A percentile compares a stretch with the other conserved stretches of the same genome.
Conservation (phyloP, 768 basidiomycete species). For the Leucosporidium yakuticum region DNA sequence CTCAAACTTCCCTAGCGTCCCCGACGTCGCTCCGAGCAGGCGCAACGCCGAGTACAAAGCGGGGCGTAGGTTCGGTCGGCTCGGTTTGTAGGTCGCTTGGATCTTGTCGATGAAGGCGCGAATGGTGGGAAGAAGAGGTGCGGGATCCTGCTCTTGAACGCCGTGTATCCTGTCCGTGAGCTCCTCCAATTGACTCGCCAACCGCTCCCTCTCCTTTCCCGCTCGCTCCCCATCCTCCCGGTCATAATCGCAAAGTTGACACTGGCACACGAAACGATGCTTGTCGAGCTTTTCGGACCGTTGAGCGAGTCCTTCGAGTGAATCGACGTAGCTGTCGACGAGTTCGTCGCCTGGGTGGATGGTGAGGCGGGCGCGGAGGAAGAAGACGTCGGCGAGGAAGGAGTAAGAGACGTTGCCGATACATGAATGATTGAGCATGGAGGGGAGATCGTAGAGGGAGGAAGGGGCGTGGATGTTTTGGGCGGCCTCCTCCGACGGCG, state of each 20-base stretch:
- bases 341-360: conserved; percentile 71
- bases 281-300: conserved; percentile 41
- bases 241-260: conserved; percentile 63
- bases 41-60: conserved; percentile 17
- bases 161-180: background rate
- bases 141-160: background rate
- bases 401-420: conserved; percentile 70
- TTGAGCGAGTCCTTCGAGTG: conserved; percentile 41
- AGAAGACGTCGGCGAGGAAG: conserved; percentile 70
- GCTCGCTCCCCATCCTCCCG: conserved; percentile 33
- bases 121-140: background rate
- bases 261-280: conserved; percentile 53
- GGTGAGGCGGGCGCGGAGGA: conserved; percentile 59
- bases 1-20: conserved; percentile 17
- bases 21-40: conserved; percentile 36
- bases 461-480: conserved; percentile 77
- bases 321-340: conserved; percentile 68
- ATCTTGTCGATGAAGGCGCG: background rate
- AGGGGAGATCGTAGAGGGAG: conserved; percentile 76
- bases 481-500: conserved; percentile 5
- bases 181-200: background rate
- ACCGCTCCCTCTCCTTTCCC: background rate
- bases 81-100: background rate
- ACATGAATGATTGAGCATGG: conserved; percentile 82
- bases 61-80: background rate